Conservation (phyloP, 352 stramenopile genomes). For the Phytophthora lateralis region DNA sequence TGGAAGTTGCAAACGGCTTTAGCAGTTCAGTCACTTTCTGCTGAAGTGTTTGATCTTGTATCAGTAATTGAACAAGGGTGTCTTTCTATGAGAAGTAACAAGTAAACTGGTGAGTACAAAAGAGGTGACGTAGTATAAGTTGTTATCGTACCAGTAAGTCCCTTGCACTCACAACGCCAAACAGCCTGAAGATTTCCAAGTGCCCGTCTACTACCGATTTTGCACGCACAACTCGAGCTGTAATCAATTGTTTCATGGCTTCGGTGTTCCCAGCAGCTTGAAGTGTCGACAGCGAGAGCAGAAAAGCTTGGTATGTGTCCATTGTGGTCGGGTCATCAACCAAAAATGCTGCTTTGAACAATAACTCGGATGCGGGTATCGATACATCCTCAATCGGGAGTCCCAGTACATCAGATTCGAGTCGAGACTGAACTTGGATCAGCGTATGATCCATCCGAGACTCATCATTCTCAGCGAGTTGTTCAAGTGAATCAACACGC, state of each 20-base stretch:
- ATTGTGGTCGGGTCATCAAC: constrained; percentile 13
- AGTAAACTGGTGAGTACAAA: constrained; percentile 7
- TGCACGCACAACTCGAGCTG: constrained; percentile 25
- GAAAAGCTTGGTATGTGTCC: constrained; percentile 31
- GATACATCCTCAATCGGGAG: constrained; percentile 38
- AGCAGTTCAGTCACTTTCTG: constrained; percentile 38
- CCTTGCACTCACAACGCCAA: constrained; percentile 22
- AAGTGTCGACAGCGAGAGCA: constrained; percentile 30
- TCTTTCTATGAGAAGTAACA: constrained; percentile 16
- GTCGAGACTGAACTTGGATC: constrained; percentile 21
- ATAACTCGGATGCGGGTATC: constrained; percentile 31
- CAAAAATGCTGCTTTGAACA: constrained; percentile 70
- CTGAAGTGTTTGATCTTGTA: constrained; percentile 28
- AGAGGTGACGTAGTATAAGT: background rate
- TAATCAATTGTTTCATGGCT: constrained; percentile 34
- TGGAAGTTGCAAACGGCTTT: constrained; percentile 5
- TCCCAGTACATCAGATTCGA: constrained; percentile 55
- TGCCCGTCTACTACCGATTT: constrained; percentile 28
- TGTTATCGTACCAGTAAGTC: constrained; percentile 39
- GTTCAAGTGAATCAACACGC: background rate
- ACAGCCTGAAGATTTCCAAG: constrained; percentile 14
- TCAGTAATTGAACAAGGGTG: constrained; percentile 13
- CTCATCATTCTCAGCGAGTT: background rate
- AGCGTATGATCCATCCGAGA: background rate
- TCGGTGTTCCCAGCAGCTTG: constrained; percentile 27